A percentile compares a stretch with the other conserved stretches of the same genome.
Conservation (phyloP, 1,284 basidiomycete genomes). For the Sporisorium exsertum region DNA sequence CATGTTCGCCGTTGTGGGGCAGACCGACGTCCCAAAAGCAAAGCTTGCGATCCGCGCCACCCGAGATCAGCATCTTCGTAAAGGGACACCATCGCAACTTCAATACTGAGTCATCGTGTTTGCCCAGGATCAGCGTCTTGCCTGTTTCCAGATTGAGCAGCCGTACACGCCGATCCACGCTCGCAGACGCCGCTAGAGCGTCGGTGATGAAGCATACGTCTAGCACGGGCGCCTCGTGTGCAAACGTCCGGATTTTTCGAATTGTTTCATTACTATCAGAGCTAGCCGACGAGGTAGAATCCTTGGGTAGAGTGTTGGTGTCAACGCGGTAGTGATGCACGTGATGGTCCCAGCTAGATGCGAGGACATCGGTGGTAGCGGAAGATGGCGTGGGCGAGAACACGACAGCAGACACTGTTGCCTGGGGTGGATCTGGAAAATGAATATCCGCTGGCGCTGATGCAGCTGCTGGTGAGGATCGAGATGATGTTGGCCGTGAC, state of each 20-base stretch:
- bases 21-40: slow-evolving; percentile 54
- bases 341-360: slow-evolving; percentile 61
- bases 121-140: slow-evolving; percentile 59
- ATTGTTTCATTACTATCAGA: background rate
- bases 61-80: slow-evolving; percentile 48
- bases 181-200: slow-evolving; percentile 55
- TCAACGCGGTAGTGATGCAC: slow-evolving; percentile 58
- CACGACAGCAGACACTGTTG: slow-evolving; percentile 47
- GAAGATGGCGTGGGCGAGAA: slow-evolving; percentile 37
- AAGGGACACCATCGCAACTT: slow-evolving; percentile 55
- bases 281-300: background rate
- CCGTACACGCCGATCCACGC: slow-evolving; percentile 61
- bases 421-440: slow-evolving; percentile 36
- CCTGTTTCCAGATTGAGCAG: slow-evolving; percentile 58
- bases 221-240: slow-evolving; percentile 64
- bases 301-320: background rate
- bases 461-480: slow-evolving; percentile 22
- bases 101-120: slow-evolving; percentile 56
- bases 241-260: slow-evolving; percentile 50
- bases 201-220: slow-evolving; percentile 64
- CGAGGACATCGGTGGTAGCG: slow-evolving; percentile 37
- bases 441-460: slow-evolving; percentile 9
- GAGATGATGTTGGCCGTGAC: slow-evolving; percentile 33
- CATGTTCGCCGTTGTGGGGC: background rate
- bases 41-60: slow-evolving; percentile 53